Base-by-base conservation (phyloP, 345 rosid species). In the Eucalyptus regnans region DNA sequence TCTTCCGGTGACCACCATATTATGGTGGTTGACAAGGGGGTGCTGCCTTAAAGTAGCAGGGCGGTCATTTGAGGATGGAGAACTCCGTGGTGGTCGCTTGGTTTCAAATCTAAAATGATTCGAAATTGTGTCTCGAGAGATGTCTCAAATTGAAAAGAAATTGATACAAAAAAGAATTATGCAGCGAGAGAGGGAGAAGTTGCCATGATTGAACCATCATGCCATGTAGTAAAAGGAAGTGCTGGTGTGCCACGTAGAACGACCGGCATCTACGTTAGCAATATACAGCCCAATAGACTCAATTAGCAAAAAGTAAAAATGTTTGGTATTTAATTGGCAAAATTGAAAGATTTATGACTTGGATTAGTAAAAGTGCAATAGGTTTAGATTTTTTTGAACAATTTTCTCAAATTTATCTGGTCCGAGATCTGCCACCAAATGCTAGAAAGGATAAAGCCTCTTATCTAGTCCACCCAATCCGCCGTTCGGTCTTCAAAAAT, bases 191-290 rank as follows among this genome's bases (percentile, higher is more conserved):
- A 23, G 62, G 29, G 29, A 56, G 29, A 56, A 56, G 62, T 23
- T 25, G 62, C 3, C 62, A 56, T 56, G 62, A 56, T 23, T 9
- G 29, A 56, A 56, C 29, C 62, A 56, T 23, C 62, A 56, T 56
- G 62, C 5, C 62, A 9, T 0, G 62, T 22, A 23, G 29, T 13
- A 23, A 56, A 56, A 56, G 6, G 13, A 23, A 23, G 62, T 56
- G 29, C 2, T 0, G 4, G 62, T 22, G 6, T 56, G 62, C 3
- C 6, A 56, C 4, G 12, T 56, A 56, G 3, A 52, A 52, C 5
- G 0, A 5, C 23, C 2, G 1, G 2, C 25, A 52, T 9, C 13
- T 1, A 56, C 0, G 1, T 56, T 56, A 56, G 62, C 7, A 22
- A 56, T 23, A 22, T 56, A 23, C 1, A 18, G 6, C 12, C 12